Evolutionary conservation across 2,329 filamentous ascomycete species (phyloP), one percentile per base, ranked within the genome.

Genomic region (Daldinia sp.): DNA sequence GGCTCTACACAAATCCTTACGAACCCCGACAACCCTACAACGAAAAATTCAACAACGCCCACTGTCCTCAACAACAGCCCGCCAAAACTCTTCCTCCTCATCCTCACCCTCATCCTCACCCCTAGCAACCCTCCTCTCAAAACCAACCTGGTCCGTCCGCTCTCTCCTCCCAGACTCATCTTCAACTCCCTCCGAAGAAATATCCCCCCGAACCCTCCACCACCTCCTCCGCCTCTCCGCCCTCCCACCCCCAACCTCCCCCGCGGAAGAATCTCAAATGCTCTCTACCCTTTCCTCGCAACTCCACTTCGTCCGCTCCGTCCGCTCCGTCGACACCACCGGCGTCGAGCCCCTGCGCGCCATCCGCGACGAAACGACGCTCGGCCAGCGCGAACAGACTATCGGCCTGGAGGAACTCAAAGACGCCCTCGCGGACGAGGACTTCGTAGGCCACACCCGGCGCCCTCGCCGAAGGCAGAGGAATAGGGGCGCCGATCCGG

Each of bases 181-280:
- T 61, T 64, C 74, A n/a, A 45, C 76, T 63, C 60, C 67, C 35
- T 35, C 74, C 62, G 4, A 21, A 13, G 21, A 25, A 41, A 84
- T 96, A 64, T 88, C 90, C 0, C 80, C 87, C 0, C 75, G 86
- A 43, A 88, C 93, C 75, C 85, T 98, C 0, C 87, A 87, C 70
- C 94, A 97, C 76, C 87, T 98, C 8, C 88, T 97, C 32, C 91
- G 92, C 15, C 88, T 98, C 35, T 96, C 94, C 3, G 94, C 94
- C 11, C 88, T 99, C 0, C 93, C 94, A 0, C 83, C 84, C 1
- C 93, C 94, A 0, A 78, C 82, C 15, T 82, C 82, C 1, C 68
- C 80, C 1, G 81, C 81, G 52, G 89, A 93, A 70, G 90, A 96
- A 75, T 72, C 80, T 0, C 78, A 82, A 23, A 92, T 97, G 86